phyloP scores from a whole-genome alignment of 2,329 filamentous ascomycete genomes.

The Fusarium setosum region DNA sequence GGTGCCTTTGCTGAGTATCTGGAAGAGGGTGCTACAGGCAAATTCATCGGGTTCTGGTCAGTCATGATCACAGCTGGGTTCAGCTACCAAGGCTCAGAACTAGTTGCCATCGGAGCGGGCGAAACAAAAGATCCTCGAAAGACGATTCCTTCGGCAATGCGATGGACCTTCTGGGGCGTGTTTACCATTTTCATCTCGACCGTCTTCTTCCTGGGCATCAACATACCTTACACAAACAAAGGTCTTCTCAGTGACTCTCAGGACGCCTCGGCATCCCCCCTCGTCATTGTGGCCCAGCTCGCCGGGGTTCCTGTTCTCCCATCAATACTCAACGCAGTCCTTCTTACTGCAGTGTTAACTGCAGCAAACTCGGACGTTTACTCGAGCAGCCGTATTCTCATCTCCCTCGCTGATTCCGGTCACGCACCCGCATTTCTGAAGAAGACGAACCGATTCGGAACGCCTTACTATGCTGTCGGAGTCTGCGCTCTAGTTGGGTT shows the following conservation, averaged over 20 bases:
- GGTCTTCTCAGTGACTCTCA: slow-evolving; percentile 57
- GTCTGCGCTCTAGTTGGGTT: slow-evolving; percentile 49
- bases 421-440: slow-evolving; percentile 46
- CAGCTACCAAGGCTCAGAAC: slow-evolving; percentile 77
- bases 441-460: slow-evolving; percentile 49
- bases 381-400: slow-evolving; percentile 53
- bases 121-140: slow-evolving; percentile 81
- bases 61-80: slow-evolving; percentile 80
- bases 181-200: slow-evolving; percentile 77
- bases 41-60: slow-evolving; percentile 72
- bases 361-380: slow-evolving; percentile 54
- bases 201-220: slow-evolving; percentile 78
- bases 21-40: slow-evolving; percentile 49
- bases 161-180: slow-evolving; percentile 77
- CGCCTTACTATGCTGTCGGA: slow-evolving; percentile 52
- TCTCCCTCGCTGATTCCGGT: slow-evolving; percentile 46
- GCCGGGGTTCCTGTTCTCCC: slow-evolving; percentile 72
- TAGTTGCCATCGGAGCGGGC: slow-evolving; percentile 81
- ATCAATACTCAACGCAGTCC: slow-evolving; percentile 76
- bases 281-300: slow-evolving; percentile 76
- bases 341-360: slow-evolving; percentile 80
- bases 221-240: slow-evolving; percentile 75
- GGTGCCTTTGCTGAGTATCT: slow-evolving; percentile 48
- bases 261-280: slow-evolving; percentile 68
- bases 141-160: slow-evolving; percentile 80